phyloP scores from a whole-genome alignment of 2,329 filamentous ascomycete species.

The Coleophoma crateriformis region DNA sequence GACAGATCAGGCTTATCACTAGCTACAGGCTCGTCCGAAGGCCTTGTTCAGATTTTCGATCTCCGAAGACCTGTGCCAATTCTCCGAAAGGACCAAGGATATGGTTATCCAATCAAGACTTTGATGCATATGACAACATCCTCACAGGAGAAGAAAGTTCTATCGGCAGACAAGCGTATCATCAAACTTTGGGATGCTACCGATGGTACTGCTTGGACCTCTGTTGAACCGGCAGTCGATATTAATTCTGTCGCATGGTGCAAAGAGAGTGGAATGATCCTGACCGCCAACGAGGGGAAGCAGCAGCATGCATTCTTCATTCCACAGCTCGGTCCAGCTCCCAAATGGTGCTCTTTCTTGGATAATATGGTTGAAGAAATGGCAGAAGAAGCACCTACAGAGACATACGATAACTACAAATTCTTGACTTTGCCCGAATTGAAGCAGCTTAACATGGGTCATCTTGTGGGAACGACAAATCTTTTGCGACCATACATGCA shows the following conservation, averaged over 20 bases:
- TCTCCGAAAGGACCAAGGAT: constrained; percentile 91
- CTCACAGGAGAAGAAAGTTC: constrained; percentile 77
- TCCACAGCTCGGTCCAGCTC: constrained; percentile 86
- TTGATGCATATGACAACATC: constrained; percentile 66
- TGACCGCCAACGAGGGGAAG: constrained; percentile 94
- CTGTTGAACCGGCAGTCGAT: constrained; percentile 89
- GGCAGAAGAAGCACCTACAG: constrained; percentile 73
- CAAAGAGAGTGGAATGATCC: constrained; percentile 86
- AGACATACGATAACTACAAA: constrained; percentile 98
- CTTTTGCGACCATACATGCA: constrained; percentile 96
- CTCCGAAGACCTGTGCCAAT: constrained; percentile 81
- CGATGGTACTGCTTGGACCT: constrained; percentile 86
- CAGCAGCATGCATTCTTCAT: constrained; percentile 96
- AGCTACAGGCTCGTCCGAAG: constrained; percentile 80
- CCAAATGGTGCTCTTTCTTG: constrained; percentile 92
- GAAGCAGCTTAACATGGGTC: constrained; percentile 76
- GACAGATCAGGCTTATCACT: constrained; percentile 77
- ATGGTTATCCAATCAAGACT: constrained; percentile 87
- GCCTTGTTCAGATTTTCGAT: constrained; percentile 87
- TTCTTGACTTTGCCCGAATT: constrained; percentile 89
- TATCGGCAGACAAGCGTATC: constrained; percentile 90
- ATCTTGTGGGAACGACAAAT: constrained; percentile 86
- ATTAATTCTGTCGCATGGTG: constrained; percentile 93
- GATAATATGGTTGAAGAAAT: constrained; percentile 99
- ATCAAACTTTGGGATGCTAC: constrained; percentile 94